Base-by-base conservation (phyloP, 179 eudicot genomes). In the Heliamphora pulchella region DNA sequence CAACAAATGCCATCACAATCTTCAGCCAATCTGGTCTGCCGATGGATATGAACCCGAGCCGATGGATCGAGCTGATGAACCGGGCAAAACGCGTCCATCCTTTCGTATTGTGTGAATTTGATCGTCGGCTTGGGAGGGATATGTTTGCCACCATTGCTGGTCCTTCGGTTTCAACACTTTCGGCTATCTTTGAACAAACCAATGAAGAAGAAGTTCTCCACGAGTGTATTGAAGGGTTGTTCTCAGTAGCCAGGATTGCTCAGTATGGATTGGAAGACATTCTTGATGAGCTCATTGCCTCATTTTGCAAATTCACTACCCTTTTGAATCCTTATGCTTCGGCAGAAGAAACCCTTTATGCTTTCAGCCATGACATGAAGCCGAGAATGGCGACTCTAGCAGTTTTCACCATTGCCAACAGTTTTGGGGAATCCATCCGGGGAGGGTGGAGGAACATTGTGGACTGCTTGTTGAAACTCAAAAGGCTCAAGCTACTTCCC, bases 131-230 rank as follows among this genome's bases (percentile, higher is more conserved):
- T 44, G 98, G 98, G 44, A 80, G 98, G 79, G 99, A 96, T 78
- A 96, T 96, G 98, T 96, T 96, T 82, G 91, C 93, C 8, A 65
- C 89, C 54, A 90, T 96, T n/a, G 96, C 99, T 1, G 99, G 99
- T 39, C 99, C 99, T 0, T 80, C 88, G 0, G 91, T 94, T 65
- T 93, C 99, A 75, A 79, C 96, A 17, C 89, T 96, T 43, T 91
- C 93, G 20, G 94, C 98, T 2, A 89, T 92, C 31, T 96, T 96
- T 15, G 99, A 96, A 79, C 97, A 94, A 20, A 81, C 93, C 2
- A 98, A 96, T 8, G 98, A 96, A 66, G 99, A 94, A 63, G 98
- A 90, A 67, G 85, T 94, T 74, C 82, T 96, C 31, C 92, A 90
- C 44, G 98, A 94, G 79, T 94, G 98, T 81, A 84, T 94, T 47